phyloP scores from a whole-genome alignment of 805 yeast genomes.

The Saccharomyces kudriavzevii region DNA sequence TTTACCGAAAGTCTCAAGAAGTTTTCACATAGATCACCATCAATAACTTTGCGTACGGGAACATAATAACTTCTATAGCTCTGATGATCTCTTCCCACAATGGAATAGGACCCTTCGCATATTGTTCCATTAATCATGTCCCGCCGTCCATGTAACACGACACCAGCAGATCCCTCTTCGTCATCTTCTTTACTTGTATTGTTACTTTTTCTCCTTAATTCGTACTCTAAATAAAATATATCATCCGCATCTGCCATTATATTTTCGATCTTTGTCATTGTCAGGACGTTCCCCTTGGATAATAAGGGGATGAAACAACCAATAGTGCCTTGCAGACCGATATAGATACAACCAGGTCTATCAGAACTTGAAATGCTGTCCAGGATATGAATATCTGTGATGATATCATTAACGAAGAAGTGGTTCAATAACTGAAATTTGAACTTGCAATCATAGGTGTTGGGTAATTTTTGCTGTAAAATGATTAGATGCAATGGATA shows the following conservation, averaged over 20 bases:
- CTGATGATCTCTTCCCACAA: conserved; percentile 61
- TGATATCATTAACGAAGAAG: conserved; percentile 62
- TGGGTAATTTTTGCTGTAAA: conserved; percentile 11
- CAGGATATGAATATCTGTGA: conserved; percentile 49
- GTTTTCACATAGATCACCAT: conserved; percentile 78
- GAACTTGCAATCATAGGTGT: conserved; percentile 32
- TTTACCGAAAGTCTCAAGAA: conserved; percentile 29
- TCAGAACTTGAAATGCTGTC: conserved; percentile 35
- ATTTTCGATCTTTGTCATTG: conserved; percentile 48
- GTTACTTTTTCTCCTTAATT: conserved; percentile 9
- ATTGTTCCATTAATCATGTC: not conserved
- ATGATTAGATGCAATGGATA: not conserved
- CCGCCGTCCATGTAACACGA: not conserved
- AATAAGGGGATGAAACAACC: conserved; percentile 66
- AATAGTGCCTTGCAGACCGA: conserved; percentile 75
- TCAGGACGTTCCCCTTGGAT: conserved; percentile 52
- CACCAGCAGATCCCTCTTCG: conserved; percentile 1
- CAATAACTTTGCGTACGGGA: conserved; percentile 71
- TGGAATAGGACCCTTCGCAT: conserved; percentile 26
- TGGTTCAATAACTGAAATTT: conserved; percentile 48
- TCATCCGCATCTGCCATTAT: conserved; percentile 30
- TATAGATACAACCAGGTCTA: conserved; percentile 54
- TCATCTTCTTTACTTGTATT: conserved; percentile 1
- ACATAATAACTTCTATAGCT: conserved; percentile 70
- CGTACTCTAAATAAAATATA: conserved; percentile 13